Evolutionary conservation across 169 alveolate species (phyloP), one percentile per base, ranked within the genome.

Genomic region (Prorocentrum cordatum): DNA sequence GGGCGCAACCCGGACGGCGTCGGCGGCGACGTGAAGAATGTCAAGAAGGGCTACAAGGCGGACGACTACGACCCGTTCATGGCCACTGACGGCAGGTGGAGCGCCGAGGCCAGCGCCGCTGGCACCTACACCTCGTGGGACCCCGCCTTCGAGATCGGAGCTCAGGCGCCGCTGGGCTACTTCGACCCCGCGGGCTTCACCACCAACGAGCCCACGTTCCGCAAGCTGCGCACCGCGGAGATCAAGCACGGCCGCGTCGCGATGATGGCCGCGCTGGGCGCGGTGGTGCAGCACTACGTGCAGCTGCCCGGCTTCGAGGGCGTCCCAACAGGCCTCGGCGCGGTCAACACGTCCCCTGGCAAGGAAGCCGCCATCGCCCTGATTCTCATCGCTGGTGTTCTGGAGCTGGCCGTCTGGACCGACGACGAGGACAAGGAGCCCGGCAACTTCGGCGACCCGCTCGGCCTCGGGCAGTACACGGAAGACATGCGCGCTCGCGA

Each of bases 361-460:
- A 12, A 12, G 54, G 9, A 42, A 9, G 54, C n/a, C n/a, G 9
- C 54, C 54, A 42, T 16, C n/a, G 54, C 54, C 16, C 54, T 42
- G 16, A 16, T 75, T 59, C 71, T 47, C 29, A 58, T 54, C 32
- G 45, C 59, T 36, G 86, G 70, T 14, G 9, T 54, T 14, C 39
- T 75, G 86, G 86, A 75, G 42, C 86, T 75, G 86, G 45, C 47
- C 32, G 16, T 42, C 54, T 75, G 86, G 86, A 54, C 62, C 71
- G 72, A 75, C 71, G 47, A 75, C 86, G 71, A 68, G 12, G 70
- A 73, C 47, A 54, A 42, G 38, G 91, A 45, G 5, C 67, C 91
- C 0, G 91, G 91, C 38, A 82, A 82, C 91, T 82, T 82, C 38
- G 91, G 91, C 0, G 91, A 82, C 31, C 91, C 91, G 20, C 54